Evolutionary conservation across 495 filamentous ascomycete species (phyloP).

Genomic region (Astrothelium macrocarpum): DNA sequence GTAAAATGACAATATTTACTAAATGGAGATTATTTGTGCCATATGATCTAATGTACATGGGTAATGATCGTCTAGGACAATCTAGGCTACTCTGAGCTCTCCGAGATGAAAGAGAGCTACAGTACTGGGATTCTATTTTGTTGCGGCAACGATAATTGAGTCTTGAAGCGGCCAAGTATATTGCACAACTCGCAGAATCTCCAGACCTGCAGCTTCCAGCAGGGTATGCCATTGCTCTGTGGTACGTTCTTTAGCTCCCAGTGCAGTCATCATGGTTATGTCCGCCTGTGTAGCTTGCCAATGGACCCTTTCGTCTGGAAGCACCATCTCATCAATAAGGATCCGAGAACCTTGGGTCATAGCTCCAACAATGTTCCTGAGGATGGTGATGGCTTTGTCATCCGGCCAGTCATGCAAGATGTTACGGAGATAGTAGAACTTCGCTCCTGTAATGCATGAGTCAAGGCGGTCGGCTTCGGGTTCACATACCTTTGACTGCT

Average conservation of each 20-base stretch:
- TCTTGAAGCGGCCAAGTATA: background rate
- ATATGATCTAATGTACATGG: too few relatives aligned
- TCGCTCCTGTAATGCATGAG: constrained; percentile 9
- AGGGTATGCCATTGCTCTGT: background rate
- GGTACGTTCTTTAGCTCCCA: background rate
- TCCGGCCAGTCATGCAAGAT: constrained; percentile 21
- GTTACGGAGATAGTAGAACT: constrained; percentile 14
- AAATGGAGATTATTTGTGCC: too few relatives aligned
- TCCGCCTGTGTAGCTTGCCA: constrained; percentile 3
- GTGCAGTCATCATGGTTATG: background rate
- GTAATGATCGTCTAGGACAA: too few relatives aligned
- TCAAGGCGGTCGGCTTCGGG: background rate
- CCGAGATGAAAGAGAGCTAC: too few relatives aligned
- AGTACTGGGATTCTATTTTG: background rate
- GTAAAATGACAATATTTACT: too few relatives aligned
- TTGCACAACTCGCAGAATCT: background rate
- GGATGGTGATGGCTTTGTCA: constrained; percentile 9
- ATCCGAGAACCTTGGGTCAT: constrained; percentile 5
- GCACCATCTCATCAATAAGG: background rate
- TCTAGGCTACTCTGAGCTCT: too few relatives aligned
- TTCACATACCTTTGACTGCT: background rate
- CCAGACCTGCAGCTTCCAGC: background rate
- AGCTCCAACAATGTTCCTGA: constrained; percentile 9
- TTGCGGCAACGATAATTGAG: too few relatives aligned
- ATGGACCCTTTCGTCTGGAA: background rate